phyloP scores from a whole-genome alignment of 768 basidiomycete genomes.

The Boletellus ananas region DNA sequence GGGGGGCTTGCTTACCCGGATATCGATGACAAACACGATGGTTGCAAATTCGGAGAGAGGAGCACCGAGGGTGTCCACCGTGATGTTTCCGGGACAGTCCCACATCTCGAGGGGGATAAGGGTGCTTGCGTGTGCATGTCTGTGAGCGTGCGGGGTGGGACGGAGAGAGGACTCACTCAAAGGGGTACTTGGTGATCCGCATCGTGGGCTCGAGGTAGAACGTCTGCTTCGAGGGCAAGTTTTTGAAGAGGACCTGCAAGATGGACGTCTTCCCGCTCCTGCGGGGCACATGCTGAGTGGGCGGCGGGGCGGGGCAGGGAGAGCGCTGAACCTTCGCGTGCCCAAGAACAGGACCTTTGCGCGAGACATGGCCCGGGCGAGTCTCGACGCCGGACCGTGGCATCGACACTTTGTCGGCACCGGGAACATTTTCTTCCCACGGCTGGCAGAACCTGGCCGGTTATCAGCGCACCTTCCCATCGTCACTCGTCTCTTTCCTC shows the following conservation, averaged over 20 bases:
- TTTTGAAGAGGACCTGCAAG: constrained; percentile 87
- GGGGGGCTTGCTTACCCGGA: constrained; percentile 55
- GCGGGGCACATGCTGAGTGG: constrained; percentile 6
- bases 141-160: neutral
- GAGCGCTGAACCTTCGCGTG: constrained; percentile 50
- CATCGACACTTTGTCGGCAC: no score
- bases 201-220: constrained; percentile 89
- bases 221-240: constrained; percentile 75
- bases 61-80: constrained; percentile 71
- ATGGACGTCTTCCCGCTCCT: constrained; percentile 94
- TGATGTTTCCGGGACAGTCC: constrained; percentile 89
- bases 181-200: constrained; percentile 65
- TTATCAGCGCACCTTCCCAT: neutral
- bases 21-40: constrained; percentile 92
- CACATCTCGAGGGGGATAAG: constrained; percentile 92
- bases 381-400: no score
- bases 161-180: constrained; percentile 60
- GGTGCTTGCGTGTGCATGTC: constrained; percentile 48
- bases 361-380: constrained; percentile 22
- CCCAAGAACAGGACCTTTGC: constrained; percentile 75
- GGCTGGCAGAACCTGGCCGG: neutral
- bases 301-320: neutral
- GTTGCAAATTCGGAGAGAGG: constrained; percentile 78
- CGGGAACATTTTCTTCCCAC: constrained; percentile 7
- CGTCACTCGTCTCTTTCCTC: neutral